Evolutionary conservation across 805 yeast genomes (phyloP).

Genomic region (Monosporozyma servazzii): DNA sequence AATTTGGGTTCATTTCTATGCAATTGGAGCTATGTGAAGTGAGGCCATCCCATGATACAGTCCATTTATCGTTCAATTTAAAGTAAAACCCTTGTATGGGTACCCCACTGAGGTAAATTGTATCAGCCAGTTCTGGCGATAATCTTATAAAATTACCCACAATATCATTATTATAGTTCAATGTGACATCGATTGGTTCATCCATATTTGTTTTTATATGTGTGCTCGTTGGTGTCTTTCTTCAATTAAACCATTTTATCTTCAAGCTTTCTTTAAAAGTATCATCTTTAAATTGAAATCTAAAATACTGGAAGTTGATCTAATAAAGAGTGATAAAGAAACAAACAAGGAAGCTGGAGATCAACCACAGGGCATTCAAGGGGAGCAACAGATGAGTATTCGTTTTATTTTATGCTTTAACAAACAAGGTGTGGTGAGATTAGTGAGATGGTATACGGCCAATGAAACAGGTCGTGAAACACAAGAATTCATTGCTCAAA

Average conservation of each 20-base stretch:
- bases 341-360: neutral
- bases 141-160: conserved; percentile 24
- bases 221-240: neutral
- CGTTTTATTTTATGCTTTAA: conserved; percentile 78
- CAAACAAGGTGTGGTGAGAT: conserved; percentile 86
- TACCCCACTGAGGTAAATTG: conserved; percentile 3
- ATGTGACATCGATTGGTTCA: conserved; percentile 1
- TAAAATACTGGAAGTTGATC: neutral
- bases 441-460: conserved; percentile 64
- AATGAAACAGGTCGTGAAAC: conserved; percentile 17
- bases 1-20: conserved; percentile 21
- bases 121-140: conserved; percentile 11
- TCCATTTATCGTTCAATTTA: conserved; percentile 2
- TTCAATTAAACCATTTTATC: neutral
- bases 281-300: neutral
- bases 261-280: neutral
- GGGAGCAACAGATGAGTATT: conserved; percentile 48
- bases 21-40: conserved; percentile 8
- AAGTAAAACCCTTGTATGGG: conserved; percentile 8
- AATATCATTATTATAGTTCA: conserved; percentile 13
- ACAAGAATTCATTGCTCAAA: conserved; percentile 32
- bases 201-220: neutral
- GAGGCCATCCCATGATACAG: conserved; percentile 11
- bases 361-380: neutral
- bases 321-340: neutral